A percentile compares a stretch with the other conserved stretches of the same genome.
These are phyloP conservation scores for Penicillium waksmanii DNA, from an alignment of 495 filamentous ascomycete species.

Conservation along the genomic window DNA sequence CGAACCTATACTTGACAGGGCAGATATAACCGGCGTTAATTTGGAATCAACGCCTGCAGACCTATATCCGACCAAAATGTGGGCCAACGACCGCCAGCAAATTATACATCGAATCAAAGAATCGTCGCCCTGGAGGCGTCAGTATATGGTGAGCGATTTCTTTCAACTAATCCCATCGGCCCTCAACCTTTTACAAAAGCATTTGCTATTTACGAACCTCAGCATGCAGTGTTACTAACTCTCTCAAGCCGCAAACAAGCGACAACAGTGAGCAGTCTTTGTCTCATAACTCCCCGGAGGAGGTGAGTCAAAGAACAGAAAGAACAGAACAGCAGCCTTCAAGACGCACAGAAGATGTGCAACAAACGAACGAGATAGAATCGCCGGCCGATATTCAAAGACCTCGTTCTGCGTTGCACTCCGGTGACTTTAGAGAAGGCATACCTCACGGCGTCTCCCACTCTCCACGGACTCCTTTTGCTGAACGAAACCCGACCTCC, in stretches of 20 bases:
- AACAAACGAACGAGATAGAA: conserved; percentile 33
- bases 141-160: conserved; percentile 58
- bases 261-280: conserved; percentile 7
- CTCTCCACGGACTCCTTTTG: conserved; percentile 27
- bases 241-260: conserved; percentile 12
- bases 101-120: conserved; percentile 88
- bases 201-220: no score
- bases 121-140: conserved; percentile 74
- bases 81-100: conserved; percentile 64
- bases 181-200: no score
- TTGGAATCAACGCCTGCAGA: conserved; percentile 13
- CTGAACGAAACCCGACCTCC: conserved; percentile 18
- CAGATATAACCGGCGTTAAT: conserved; percentile 9
- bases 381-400: conserved; percentile 68
- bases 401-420: conserved; percentile 84
- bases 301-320: conserved; percentile 14
- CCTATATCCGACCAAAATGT: conserved; percentile 22
- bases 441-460: conserved; percentile 33
- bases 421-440: conserved; percentile 81
- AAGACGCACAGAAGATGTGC: neutral
- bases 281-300: conserved; percentile 12
- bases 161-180: no score
- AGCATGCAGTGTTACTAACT: conserved; percentile 11
- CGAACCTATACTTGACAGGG: conserved; percentile 7
- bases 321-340: conserved; percentile 1